These are phyloP conservation scores for Backusella liffmaniae DNA, from an alignment of 192 early-diverging fungal genomes.

Conservation along the genomic window DNA sequence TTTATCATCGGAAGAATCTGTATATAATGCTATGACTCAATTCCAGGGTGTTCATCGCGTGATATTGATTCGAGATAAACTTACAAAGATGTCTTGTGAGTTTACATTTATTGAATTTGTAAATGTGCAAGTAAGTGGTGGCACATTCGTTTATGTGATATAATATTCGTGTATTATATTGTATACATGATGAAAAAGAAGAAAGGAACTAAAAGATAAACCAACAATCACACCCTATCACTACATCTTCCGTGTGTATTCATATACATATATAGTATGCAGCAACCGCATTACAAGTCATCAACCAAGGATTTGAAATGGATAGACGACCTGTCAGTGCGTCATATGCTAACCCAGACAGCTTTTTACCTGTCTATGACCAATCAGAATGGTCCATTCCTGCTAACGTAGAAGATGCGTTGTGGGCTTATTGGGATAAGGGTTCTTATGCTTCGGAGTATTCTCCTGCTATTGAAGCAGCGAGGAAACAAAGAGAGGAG, in stretches of 20 bases:
- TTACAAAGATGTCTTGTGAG: slow-evolving; percentile 56
- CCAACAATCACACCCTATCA: background rate
- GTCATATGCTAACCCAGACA: slow-evolving; percentile 52
- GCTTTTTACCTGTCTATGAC: slow-evolving; percentile 63
- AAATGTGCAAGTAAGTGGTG: slow-evolving; percentile 42
- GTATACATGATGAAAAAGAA: background rate
- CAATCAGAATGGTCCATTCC: slow-evolving; percentile 57
- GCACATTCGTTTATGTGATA: background rate
- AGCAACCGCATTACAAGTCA: slow-evolving; percentile 30
- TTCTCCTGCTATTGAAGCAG: slow-evolving; percentile 5
- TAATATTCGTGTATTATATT: background rate
- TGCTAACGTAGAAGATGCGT: slow-evolving; percentile 33
- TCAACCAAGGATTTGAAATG: slow-evolving; percentile 36
- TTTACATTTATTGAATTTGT: slow-evolving; percentile 63
- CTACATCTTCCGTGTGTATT: background rate
- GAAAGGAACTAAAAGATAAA: background rate
- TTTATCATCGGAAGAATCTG: slow-evolving; percentile 55
- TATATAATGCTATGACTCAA: slow-evolving; percentile 36
- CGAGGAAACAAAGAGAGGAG: background rate
- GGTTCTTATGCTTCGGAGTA: slow-evolving; percentile 43
- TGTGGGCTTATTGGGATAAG: slow-evolving; percentile 64
- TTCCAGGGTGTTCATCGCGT: slow-evolving; percentile 37
- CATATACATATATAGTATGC: slow-evolving; percentile 28
- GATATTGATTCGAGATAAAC: slow-evolving; percentile 56
- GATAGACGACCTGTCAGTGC: slow-evolving; percentile 44